Evolutionary conservation across 2,329 filamentous ascomycete species (phyloP).

Genomic region (Monosporascus sp.): DNA sequence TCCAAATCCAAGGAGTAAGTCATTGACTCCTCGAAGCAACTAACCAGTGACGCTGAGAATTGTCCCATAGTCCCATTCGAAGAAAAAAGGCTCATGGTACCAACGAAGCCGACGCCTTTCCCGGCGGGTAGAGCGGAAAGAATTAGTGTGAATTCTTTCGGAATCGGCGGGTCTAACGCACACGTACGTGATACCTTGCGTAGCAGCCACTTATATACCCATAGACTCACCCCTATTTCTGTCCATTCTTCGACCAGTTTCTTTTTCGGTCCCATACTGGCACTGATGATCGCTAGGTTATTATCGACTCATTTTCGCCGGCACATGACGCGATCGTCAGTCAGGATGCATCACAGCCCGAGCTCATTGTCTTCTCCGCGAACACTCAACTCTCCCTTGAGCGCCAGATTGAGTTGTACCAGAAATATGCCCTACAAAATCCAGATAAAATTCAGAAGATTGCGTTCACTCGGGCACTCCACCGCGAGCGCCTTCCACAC

Average conservation of each 20-base stretch:
- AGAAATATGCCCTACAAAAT: slow-evolving; percentile 15
- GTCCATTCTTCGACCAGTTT: no score
- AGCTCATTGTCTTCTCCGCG: slow-evolving; percentile 18
- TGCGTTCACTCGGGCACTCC: slow-evolving; percentile 25
- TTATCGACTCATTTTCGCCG: slow-evolving; percentile 14
- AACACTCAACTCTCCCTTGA: slow-evolving; percentile 13
- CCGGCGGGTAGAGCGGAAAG: slow-evolving; percentile 14
- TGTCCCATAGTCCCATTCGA: slow-evolving; percentile 13
- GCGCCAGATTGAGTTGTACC: slow-evolving; percentile 10
- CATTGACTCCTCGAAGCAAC: neutral
- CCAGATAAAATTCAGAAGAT: slow-evolving; percentile 14
- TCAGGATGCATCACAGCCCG: slow-evolving; percentile 2
- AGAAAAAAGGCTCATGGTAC: slow-evolving; percentile 14
- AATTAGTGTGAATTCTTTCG: slow-evolving; percentile 29
- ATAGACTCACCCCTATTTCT: no score
- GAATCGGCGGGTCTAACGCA: slow-evolving; percentile 27
- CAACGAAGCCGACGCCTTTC: slow-evolving; percentile 12
- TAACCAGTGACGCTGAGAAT: neutral
- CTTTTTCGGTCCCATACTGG: no score
- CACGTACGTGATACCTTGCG: slow-evolving; percentile 11
- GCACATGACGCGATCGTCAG: neutral
- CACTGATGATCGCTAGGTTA: slow-evolving; percentile 8
- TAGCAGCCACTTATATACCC: slow-evolving; percentile 12
- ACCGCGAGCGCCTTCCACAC: slow-evolving; percentile 23
- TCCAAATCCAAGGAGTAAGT: slow-evolving; percentile 18